These are phyloP conservation scores for Leavenworthia alabamica DNA, from an alignment of 345 rosid species.

Conservation along the genomic window DNA sequence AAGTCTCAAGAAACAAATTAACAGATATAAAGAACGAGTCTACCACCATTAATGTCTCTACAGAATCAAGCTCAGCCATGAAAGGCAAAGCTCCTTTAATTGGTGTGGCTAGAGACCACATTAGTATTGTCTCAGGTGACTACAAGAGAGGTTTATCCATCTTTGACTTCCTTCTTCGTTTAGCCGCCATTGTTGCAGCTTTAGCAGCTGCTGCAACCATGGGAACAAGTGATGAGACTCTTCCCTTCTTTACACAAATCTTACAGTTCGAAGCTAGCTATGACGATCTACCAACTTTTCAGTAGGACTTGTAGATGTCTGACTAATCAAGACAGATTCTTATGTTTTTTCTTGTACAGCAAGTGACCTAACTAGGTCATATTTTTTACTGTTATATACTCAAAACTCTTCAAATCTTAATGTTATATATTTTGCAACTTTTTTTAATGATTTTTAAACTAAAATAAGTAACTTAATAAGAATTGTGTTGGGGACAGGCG, in stretches of 20 bases:
- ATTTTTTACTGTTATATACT: slow-evolving; percentile 35
- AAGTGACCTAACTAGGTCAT: slow-evolving; percentile 10
- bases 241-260: slow-evolving; percentile 90
- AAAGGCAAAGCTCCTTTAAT: slow-evolving; percentile 34
- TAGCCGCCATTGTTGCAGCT: slow-evolving; percentile 49
- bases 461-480: too few relatives aligned
- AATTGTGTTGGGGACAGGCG: slow-evolving; percentile 56
- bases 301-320: slow-evolving; percentile 26
- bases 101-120: slow-evolving; percentile 15
- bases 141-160: slow-evolving; percentile 54
- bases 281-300: slow-evolving; percentile 71
- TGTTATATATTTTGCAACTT: too few relatives aligned
- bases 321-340: neutral
- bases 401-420: neutral
- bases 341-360: neutral
- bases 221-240: slow-evolving; percentile 72
- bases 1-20: slow-evolving; percentile 6
- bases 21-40: slow-evolving; percentile 27
- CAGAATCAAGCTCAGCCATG: slow-evolving; percentile 32
- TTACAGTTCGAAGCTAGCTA: slow-evolving; percentile 83
- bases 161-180: slow-evolving; percentile 63
- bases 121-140: slow-evolving; percentile 29
- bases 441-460: too few relatives aligned
- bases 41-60: slow-evolving; percentile 23
- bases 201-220: slow-evolving; percentile 57